phyloP scores from a whole-genome alignment of 2,329 filamentous ascomycete genomes.

The Fusarium continuum region DNA sequence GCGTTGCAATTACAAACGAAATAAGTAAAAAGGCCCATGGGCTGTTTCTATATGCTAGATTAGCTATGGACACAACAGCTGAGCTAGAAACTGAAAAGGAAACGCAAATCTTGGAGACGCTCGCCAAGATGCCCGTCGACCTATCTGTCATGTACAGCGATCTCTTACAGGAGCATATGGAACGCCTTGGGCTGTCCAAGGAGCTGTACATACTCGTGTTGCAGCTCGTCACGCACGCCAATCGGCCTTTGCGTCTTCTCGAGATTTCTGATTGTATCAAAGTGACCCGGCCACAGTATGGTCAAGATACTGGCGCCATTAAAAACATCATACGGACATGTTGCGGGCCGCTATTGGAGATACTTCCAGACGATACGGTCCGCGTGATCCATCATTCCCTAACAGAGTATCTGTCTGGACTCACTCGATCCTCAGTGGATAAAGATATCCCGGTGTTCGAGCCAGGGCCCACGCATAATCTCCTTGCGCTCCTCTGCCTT shows the following conservation, averaged over 20 bases:
- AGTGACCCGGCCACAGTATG: not conserved
- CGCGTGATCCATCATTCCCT: slow-evolving; percentile 31
- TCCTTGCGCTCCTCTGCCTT: slow-evolving; percentile 14
- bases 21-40: slow-evolving; percentile 16
- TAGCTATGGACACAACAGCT: slow-evolving; percentile 17
- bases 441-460: not conserved
- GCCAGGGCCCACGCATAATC: slow-evolving; percentile 6
- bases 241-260: slow-evolving; percentile 17
- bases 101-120: not conserved
- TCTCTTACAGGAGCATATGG: slow-evolving; percentile 16
- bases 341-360: slow-evolving; percentile 20
- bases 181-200: not conserved
- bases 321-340: slow-evolving; percentile 12
- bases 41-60: slow-evolving; percentile 31
- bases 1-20: not conserved
- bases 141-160: slow-evolving; percentile 18
- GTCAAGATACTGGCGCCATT: not conserved
- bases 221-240: slow-evolving; percentile 19
- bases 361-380: slow-evolving; percentile 30
- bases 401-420: slow-evolving; percentile 26
- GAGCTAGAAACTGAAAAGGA: not conserved
- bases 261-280: slow-evolving; percentile 29
- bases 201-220: slow-evolving; percentile 6
- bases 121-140: slow-evolving; percentile 2
- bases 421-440: not conserved